Evolutionary conservation across 2,329 filamentous ascomycete species (phyloP).

Genomic region (Fusarium staphyleae): DNA sequence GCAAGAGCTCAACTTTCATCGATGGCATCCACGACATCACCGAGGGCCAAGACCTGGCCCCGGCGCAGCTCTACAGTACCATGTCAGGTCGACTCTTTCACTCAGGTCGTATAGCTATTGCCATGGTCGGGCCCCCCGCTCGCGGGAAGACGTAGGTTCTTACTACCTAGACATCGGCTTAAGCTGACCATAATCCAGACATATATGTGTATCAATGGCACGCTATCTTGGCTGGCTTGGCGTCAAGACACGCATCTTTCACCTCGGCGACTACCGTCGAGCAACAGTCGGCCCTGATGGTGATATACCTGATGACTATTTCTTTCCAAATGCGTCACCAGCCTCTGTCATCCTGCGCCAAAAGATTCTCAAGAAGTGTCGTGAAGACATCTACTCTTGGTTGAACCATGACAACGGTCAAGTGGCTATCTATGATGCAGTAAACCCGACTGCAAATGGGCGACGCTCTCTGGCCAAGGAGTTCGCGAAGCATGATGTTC

Average conservation of each 20-base stretch:
- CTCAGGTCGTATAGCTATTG: constrained; percentile 95
- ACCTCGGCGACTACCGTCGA: constrained; percentile 93
- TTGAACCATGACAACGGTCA: constrained; percentile 97
- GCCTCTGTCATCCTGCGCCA: constrained; percentile 92
- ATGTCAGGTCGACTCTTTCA: constrained; percentile 97
- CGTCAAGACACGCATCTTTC: constrained; percentile 97
- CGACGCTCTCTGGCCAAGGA: constrained; percentile 89
- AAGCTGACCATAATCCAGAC: constrained; percentile 56
- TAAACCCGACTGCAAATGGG: constrained; percentile 87
- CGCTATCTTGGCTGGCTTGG: constrained; percentile 96
- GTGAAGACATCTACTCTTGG: constrained; percentile 96
- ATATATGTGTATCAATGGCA: constrained; percentile 94
- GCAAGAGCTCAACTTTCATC: constrained; percentile 94
- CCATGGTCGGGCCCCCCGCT: constrained; percentile 93
- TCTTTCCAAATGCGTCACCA: constrained; percentile 93
- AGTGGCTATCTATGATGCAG: constrained; percentile 97
- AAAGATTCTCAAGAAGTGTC: constrained; percentile 96
- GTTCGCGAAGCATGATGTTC: constrained; percentile 96
- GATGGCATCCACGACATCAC: constrained; percentile 96
- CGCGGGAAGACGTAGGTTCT: constrained; percentile 85
- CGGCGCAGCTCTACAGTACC: constrained; percentile 96
- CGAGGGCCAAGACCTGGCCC: constrained; percentile 82
- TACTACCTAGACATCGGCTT: neutral
- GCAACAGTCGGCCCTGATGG: constrained; percentile 85
- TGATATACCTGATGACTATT: constrained; percentile 94